Conservation (phyloP, 306 rosid genomes). For the Casuarina cunninghamiana region DNA sequence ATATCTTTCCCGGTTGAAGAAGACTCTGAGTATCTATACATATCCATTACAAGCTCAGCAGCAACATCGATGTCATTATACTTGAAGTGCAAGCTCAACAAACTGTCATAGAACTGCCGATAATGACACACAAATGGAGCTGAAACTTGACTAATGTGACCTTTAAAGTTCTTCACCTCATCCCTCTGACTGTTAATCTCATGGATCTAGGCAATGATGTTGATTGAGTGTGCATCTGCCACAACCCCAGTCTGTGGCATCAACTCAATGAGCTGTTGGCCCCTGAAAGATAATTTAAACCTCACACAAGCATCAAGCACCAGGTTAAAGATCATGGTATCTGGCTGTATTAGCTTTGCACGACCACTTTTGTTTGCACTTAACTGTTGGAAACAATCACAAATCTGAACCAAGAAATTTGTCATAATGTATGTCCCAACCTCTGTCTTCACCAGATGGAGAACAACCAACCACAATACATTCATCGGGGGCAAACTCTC, state of each 20-base stretch:
- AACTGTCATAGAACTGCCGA: constrained; percentile 68
- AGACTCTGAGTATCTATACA: constrained; percentile 43
- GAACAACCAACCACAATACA: constrained; percentile 50
- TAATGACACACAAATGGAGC: constrained; percentile 51
- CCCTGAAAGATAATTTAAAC: constrained; percentile 65
- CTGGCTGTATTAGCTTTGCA: constrained; percentile 45
- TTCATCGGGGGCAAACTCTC: constrained; percentile 51
- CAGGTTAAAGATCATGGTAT: constrained; percentile 68
- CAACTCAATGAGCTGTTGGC: constrained; percentile 53
- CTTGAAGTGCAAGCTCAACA: constrained; percentile 81
- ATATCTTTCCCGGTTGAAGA: constrained; percentile 27
- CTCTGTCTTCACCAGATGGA: constrained; percentile 72
- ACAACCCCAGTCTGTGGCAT: constrained; percentile 53
- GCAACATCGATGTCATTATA: constrained; percentile 68
- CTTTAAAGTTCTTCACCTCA: constrained; percentile 62
- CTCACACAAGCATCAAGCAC: constrained; percentile 81
- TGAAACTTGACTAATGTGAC: constrained; percentile 47
- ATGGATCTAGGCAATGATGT: constrained; percentile 56
- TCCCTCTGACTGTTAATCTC: constrained; percentile 79
- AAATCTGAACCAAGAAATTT: constrained; percentile 60
- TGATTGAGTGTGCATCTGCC: constrained; percentile 75
- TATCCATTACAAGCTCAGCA: constrained; percentile 59
- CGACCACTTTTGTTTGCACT: constrained; percentile 33
- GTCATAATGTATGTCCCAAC: constrained; percentile 63
- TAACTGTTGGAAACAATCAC: constrained; percentile 44